These are phyloP conservation scores for Arachis stenosperma DNA, from an alignment of 306 rosid species.

Conservation along the genomic window DNA sequence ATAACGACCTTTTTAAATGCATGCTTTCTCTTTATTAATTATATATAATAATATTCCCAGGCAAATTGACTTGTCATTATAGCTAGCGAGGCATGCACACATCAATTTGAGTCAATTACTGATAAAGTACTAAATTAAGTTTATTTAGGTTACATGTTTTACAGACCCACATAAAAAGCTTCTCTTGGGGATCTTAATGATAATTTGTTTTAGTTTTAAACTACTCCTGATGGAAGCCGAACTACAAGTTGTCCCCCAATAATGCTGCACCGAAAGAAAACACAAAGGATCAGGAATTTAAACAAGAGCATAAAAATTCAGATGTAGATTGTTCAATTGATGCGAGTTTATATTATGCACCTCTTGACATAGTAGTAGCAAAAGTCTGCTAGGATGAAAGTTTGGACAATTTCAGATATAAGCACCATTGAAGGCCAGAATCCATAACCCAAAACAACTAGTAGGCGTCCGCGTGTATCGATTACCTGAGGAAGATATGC, in stretches of 20 bases:
- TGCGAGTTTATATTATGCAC: constrained; percentile 38
- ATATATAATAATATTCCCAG: background rate
- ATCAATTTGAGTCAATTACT: background rate
- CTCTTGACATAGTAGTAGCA: constrained; percentile 82
- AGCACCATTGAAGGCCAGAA: constrained; percentile 81
- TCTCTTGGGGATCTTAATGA: background rate
- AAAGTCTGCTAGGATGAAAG: constrained; percentile 81
- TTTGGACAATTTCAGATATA: constrained; percentile 73
- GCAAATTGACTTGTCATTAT: background rate
- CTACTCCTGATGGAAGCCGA: constrained; percentile 79
- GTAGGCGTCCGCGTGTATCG: constrained; percentile 65
- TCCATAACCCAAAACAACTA: constrained; percentile 78
- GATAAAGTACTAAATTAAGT: background rate
- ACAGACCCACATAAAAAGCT: constrained; percentile 33
- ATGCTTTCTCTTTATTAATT: background rate
- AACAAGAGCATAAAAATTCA: constrained; percentile 13
- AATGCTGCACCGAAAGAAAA: constrained; percentile 51
- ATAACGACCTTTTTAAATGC: background rate
- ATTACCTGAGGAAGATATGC: constrained; percentile 48
- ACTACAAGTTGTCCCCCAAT: constrained; percentile 75
- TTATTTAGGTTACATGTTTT: constrained; percentile 13
- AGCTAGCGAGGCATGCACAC: background rate
- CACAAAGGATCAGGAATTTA: background rate
- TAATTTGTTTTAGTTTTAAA: constrained; percentile 33
- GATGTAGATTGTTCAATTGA: background rate